Evolutionary conservation across 1,139 yeast genomes (phyloP).

Genomic region (Candida tunisiensis): DNA sequence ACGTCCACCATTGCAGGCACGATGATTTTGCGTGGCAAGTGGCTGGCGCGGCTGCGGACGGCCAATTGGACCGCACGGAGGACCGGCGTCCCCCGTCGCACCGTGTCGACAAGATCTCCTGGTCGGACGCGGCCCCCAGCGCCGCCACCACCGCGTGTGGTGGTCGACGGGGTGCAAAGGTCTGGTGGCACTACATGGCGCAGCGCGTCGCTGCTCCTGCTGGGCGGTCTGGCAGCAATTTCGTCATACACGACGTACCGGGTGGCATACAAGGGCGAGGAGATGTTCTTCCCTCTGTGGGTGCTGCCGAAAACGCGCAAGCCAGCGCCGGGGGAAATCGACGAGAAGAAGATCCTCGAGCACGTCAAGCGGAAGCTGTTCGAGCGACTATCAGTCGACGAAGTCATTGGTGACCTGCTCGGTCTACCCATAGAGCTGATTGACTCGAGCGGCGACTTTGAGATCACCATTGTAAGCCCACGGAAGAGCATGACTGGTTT

Average conservation of each 20-base stretch:
- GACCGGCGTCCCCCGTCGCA: not conserved
- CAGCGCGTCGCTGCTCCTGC: not conserved
- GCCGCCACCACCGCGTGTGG: not conserved
- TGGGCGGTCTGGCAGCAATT: not conserved
- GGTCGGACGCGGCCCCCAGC: not conserved
- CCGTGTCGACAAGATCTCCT: not conserved
- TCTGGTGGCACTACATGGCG: not conserved
- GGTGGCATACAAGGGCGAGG: not conserved
- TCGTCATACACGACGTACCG: not conserved
- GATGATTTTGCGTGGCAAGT: no score
- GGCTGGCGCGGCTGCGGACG: not conserved
- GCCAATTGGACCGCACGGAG: not conserved
- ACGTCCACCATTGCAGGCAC: no score
- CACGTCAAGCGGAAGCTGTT: no score
- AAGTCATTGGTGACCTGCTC: no score
- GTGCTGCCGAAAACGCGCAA: not conserved
- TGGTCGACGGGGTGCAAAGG: not conserved
- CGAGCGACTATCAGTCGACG: no score
- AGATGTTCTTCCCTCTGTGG: not conserved
- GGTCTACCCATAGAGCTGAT: no score
- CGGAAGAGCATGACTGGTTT: no score
- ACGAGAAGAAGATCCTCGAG: no score
- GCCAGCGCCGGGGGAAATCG: no score
- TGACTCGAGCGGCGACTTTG: no score
- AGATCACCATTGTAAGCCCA: no score